Evolutionary conservation across 106 monocot species (phyloP).

Genomic region (Dendrobium chrysotoxum): DNA sequence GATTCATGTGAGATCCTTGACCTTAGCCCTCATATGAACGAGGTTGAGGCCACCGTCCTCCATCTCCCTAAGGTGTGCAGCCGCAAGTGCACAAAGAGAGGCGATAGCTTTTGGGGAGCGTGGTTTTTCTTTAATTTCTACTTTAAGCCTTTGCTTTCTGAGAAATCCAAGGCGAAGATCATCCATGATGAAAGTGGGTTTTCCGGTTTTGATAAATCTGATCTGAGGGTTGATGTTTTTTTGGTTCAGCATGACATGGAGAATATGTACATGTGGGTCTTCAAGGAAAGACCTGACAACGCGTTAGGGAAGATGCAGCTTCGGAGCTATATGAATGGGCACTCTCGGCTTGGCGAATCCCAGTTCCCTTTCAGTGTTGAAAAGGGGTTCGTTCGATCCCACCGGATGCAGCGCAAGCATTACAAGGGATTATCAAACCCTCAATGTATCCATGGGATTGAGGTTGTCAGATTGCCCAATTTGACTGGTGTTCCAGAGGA

Average conservation of each 20-base stretch:
- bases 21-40: slow-evolving; percentile 14
- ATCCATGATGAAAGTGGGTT: slow-evolving; percentile 13
- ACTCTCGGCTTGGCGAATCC: slow-evolving; percentile 41
- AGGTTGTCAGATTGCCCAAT: slow-evolving; percentile 29
- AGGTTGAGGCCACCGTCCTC: slow-evolving; percentile 7
- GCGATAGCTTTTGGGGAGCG: slow-evolving; percentile 36
- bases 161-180: slow-evolving; percentile 40
- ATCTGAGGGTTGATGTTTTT: slow-evolving; percentile 40
- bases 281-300: slow-evolving; percentile 44
- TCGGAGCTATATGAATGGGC: slow-evolving; percentile 52
- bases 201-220: slow-evolving; percentile 36
- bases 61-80: slow-evolving; percentile 3
- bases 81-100: slow-evolving; percentile 25
- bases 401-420: slow-evolving; percentile 47
- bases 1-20: slow-evolving; percentile 20
- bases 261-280: slow-evolving; percentile 65
- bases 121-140: slow-evolving; percentile 56
- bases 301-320: slow-evolving; percentile 60
- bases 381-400: slow-evolving; percentile 41
- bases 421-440: slow-evolving; percentile 49
- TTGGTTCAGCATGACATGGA: slow-evolving; percentile 60
- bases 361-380: slow-evolving; percentile 36
- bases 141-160: slow-evolving; percentile 36
- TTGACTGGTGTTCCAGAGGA: slow-evolving; percentile 22
- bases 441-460: slow-evolving; percentile 50